A percentile compares a stretch with the other conserved stretches of the same genome.
Conservation (phyloP, 2,329 filamentous ascomycete species). For the Phaeosphaeriaceae sp. region DNA sequence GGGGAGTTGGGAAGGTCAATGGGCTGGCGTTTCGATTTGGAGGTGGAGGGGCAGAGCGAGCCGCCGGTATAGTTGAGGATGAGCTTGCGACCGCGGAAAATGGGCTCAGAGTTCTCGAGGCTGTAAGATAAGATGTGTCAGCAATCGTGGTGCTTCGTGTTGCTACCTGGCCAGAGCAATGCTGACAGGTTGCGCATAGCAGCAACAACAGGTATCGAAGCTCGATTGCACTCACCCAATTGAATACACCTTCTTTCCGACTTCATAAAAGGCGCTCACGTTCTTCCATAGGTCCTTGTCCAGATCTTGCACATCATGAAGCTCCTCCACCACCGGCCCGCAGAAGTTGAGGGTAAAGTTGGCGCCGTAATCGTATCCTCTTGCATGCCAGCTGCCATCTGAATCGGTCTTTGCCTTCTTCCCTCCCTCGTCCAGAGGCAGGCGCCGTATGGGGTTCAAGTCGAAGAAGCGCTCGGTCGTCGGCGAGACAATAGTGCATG, state of each 20-base stretch:
- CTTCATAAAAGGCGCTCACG: constrained; percentile 78
- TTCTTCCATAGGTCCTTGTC: constrained; percentile 70
- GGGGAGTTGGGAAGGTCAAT: constrained; percentile 29
- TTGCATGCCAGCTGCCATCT: constrained; percentile 67
- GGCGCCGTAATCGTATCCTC: constrained; percentile 77
- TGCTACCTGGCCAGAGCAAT: constrained; percentile 7
- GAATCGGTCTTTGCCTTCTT: constrained; percentile 61
- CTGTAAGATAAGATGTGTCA: constrained; percentile 47
- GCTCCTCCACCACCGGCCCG: constrained; percentile 72
- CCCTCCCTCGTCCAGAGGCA: constrained; percentile 52
- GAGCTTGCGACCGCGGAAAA: constrained; percentile 71
- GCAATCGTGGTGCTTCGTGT: constrained; percentile 6
- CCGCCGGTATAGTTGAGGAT: constrained; percentile 60
- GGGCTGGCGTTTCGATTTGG: constrained; percentile 33
- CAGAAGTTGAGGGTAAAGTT: constrained; percentile 90
- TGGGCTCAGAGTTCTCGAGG: constrained; percentile 60
- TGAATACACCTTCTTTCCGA: constrained; percentile 72
- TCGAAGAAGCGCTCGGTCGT: constrained; percentile 70
- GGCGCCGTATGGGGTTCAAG: constrained; percentile 63
- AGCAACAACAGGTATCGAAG: neutral
- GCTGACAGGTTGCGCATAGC: neutral
- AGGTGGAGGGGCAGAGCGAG: constrained; percentile 52
- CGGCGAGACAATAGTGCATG: constrained; percentile 69
- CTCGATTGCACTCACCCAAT: constrained; percentile 66
- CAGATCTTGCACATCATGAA: constrained; percentile 70